Evolutionary conservation across 208 protist genomes (phyloP).

Genomic region (Crithidia thermophila): DNA sequence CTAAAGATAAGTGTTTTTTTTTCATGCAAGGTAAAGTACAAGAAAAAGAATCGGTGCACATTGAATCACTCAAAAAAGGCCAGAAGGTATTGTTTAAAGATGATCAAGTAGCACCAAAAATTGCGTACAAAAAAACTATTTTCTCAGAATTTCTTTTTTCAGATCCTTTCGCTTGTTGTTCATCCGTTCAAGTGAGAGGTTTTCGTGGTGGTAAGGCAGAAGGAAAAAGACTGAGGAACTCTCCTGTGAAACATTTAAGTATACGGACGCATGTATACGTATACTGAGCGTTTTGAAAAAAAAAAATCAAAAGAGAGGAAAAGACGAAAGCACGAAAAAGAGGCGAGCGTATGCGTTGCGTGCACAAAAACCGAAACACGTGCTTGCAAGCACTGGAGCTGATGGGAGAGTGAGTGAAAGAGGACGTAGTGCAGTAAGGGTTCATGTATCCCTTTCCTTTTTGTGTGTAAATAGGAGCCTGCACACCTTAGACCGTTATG

Average conservation of each 20-base stretch:
- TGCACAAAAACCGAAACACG: not conserved
- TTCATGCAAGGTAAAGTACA: too few relatives aligned
- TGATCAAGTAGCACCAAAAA: too few relatives aligned
- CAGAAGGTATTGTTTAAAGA: too few relatives aligned
- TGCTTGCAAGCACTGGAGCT: slow-evolving; percentile 4
- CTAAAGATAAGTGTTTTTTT: too few relatives aligned
- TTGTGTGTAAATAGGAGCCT: slow-evolving; percentile 4
- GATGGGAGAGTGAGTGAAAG: too few relatives aligned
- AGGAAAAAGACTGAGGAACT: not conserved
- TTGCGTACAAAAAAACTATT: too few relatives aligned
- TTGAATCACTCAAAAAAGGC: too few relatives aligned
- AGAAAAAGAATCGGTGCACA: too few relatives aligned
- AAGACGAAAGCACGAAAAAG: not conserved
- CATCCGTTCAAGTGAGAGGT: not conserved
- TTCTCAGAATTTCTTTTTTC: too few relatives aligned
- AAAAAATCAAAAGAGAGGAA: not conserved
- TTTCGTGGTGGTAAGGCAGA: not conserved
- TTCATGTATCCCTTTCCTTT: slow-evolving; percentile 3
- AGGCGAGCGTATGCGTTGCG: slow-evolving; percentile 1
- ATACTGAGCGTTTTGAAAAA: slow-evolving; percentile 8
- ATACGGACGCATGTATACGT: slow-evolving; percentile 1
- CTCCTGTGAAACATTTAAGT: not conserved
- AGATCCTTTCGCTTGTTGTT: too few relatives aligned
- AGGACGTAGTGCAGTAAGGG: slow-evolving; percentile 8
- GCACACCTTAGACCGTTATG: slow-evolving; percentile 6